Percentiles rank a stretch among this genome's conserved stretches.
These are phyloP conservation scores for Jatropha curcas DNA, from an alignment of 345 rosid genomes.

Conservation along the genomic window DNA sequence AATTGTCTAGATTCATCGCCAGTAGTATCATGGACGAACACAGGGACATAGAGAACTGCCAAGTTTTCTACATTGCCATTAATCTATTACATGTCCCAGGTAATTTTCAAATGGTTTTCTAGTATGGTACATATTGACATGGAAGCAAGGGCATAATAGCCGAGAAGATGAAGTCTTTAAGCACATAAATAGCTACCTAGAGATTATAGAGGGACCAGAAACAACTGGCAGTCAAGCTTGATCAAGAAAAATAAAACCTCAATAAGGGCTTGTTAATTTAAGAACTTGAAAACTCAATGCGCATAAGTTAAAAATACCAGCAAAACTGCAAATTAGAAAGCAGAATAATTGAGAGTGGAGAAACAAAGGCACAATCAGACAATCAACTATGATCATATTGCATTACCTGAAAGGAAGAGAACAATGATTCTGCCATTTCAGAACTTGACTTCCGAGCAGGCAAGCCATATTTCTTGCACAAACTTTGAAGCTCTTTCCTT, in stretches of 20 bases:
- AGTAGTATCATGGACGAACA: not conserved
- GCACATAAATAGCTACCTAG: not conserved
- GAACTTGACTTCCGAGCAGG: constrained; percentile 70
- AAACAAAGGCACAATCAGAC: not conserved
- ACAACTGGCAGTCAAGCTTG: not conserved
- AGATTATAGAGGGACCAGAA: not conserved
- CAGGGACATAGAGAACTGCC: not conserved
- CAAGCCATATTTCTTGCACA: constrained; percentile 67
- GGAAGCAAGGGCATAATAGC: not conserved
- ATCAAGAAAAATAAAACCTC: not conserved
- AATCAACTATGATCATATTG: not conserved
- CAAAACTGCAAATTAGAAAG: not conserved
- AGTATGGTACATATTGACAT: not conserved
- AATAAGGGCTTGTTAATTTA: not conserved
- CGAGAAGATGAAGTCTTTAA: not conserved
- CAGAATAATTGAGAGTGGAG: not conserved
- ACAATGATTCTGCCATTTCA: constrained; percentile 60
- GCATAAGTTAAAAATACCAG: not conserved
- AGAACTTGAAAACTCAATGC: not conserved
- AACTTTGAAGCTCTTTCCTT: constrained; percentile 72
- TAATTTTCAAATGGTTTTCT: not conserved
- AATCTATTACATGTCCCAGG: not conserved
- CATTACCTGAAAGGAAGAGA: constrained; percentile 50
- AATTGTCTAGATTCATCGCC: not conserved
- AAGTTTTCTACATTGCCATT: not conserved